phyloP scores from a whole-genome alignment of 345 rosid species.

The Eutrema japonicum region DNA sequence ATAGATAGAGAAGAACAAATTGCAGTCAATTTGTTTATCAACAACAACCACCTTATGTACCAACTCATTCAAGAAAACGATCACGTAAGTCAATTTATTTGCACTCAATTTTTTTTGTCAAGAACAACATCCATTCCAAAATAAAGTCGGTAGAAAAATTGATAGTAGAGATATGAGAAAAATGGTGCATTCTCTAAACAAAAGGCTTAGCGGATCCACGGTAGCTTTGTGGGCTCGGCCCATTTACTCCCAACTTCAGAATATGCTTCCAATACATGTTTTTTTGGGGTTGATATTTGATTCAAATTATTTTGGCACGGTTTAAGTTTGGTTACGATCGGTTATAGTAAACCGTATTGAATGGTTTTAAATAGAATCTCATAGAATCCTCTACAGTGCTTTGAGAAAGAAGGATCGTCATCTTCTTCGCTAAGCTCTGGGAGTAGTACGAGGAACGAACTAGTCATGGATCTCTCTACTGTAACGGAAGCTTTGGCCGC shows the following conservation, averaged over 20 bases:
- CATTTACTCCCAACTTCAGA: no score
- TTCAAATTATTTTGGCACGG: no score
- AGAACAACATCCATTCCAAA: no score
- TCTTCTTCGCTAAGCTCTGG: slow-evolving; percentile 15
- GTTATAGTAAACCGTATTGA: background rate
- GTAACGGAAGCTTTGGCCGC: slow-evolving; percentile 64
- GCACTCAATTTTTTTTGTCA: no score
- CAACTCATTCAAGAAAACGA: background rate
- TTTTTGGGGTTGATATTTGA: no score
- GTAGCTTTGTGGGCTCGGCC: no score
- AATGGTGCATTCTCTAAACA: no score
- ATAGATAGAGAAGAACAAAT: background rate
- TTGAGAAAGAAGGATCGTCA: slow-evolving; percentile 3
- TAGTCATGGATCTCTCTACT: slow-evolving; percentile 69
- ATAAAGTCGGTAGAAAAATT: no score
- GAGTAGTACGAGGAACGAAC: background rate
- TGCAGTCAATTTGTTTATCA: background rate
- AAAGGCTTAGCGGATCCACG: no score
- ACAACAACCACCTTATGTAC: background rate
- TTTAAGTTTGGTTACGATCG: no score
- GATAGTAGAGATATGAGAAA: no score
- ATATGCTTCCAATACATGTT: no score
- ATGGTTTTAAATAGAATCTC: slow-evolving; percentile 6
- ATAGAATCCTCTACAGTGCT: background rate
- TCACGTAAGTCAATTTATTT: background rate